Conservation (phyloP, 176 grass and related monocot genomes). For the Phoenix roebelenii region DNA sequence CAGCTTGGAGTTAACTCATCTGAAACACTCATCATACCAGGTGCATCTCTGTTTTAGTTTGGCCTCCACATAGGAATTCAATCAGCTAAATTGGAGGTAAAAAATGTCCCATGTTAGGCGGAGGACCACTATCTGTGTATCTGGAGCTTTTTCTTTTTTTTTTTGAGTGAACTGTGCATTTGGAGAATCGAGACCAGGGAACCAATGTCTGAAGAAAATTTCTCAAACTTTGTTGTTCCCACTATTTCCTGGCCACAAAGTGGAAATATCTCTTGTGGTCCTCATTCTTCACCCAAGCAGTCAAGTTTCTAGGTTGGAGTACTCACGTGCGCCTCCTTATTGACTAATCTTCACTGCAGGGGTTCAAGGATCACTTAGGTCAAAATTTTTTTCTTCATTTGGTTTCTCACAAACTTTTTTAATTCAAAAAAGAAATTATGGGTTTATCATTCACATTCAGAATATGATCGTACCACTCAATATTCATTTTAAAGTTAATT, state of each 20-base stretch:
- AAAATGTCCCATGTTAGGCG: slow-evolving; percentile 39
- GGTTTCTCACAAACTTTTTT: too few species aligned
- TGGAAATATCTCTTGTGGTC: slow-evolving; percentile 15
- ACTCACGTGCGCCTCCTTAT: not conserved
- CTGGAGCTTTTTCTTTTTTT: too few species aligned
- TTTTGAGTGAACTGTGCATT: not conserved
- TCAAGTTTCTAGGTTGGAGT: not conserved
- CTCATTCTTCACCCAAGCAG: not conserved
- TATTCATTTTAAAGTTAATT: too few species aligned
- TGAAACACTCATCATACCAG: slow-evolving; percentile 79
- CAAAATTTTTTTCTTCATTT: not conserved
- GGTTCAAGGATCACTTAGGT: not conserved
- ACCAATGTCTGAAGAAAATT: slow-evolving; percentile 45
- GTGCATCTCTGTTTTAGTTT: slow-evolving; percentile 12
- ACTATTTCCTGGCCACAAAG: slow-evolving; percentile 57
- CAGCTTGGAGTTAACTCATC: slow-evolving; percentile 70
- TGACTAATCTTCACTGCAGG: slow-evolving; percentile 6
- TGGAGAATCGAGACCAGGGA: slow-evolving; percentile 82
- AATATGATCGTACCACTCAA: too few species aligned
- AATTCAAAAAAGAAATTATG: too few species aligned
- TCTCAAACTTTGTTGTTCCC: slow-evolving; percentile 27
- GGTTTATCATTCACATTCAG: too few species aligned
- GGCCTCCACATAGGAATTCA: not conserved
- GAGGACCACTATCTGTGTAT: slow-evolving; percentile 56
- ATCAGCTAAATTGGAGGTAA: slow-evolving; percentile 11